Evolutionary conservation across 2,329 filamentous ascomycete species (phyloP).

Genomic region (Lasiodiplodia sp.): DNA sequence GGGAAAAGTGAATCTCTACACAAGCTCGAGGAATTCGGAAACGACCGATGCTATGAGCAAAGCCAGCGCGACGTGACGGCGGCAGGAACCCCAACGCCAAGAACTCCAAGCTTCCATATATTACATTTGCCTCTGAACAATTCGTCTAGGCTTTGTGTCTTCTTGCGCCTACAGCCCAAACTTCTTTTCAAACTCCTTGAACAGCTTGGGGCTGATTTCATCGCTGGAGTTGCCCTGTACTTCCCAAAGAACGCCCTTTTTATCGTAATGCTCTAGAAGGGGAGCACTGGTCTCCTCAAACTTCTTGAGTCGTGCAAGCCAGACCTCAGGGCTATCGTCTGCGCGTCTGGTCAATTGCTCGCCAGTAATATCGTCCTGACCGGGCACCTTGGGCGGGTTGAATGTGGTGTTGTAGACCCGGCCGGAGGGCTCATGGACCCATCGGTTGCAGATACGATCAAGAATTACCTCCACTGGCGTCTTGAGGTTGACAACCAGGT

Average conservation of each 20-base stretch:
- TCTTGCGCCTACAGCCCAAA: slow-evolving; percentile 59
- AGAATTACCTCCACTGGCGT: slow-evolving; percentile 89
- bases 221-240: slow-evolving; percentile 90
- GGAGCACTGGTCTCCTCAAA: slow-evolving; percentile 89
- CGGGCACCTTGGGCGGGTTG: slow-evolving; percentile 80
- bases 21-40: slow-evolving; percentile 2
- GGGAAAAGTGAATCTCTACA: slow-evolving; percentile 10
- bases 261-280: slow-evolving; percentile 86
- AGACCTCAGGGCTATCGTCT: slow-evolving; percentile 88
- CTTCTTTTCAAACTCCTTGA: slow-evolving; percentile 78
- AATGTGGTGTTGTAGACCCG: slow-evolving; percentile 95
- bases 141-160: not conserved
- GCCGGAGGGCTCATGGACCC: slow-evolving; percentile 91
- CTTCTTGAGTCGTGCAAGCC: slow-evolving; percentile 78
- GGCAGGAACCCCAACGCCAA: slow-evolving; percentile 11
- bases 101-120: slow-evolving; percentile 21
- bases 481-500: slow-evolving; percentile 85
- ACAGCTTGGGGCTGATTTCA: slow-evolving; percentile 92
- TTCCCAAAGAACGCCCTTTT: slow-evolving; percentile 82
- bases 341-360: slow-evolving; percentile 81
- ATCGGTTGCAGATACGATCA: slow-evolving; percentile 86
- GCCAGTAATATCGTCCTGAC: slow-evolving; percentile 89
- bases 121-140: slow-evolving; percentile 18
- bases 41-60: slow-evolving; percentile 7
- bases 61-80: slow-evolving; percentile 21